A percentile compares a stretch with the other conserved stretches of the same genome.
Evolutionary conservation across 768 basidiomycete genomes (phyloP).

Genomic region (Tulasnella sp.): DNA sequence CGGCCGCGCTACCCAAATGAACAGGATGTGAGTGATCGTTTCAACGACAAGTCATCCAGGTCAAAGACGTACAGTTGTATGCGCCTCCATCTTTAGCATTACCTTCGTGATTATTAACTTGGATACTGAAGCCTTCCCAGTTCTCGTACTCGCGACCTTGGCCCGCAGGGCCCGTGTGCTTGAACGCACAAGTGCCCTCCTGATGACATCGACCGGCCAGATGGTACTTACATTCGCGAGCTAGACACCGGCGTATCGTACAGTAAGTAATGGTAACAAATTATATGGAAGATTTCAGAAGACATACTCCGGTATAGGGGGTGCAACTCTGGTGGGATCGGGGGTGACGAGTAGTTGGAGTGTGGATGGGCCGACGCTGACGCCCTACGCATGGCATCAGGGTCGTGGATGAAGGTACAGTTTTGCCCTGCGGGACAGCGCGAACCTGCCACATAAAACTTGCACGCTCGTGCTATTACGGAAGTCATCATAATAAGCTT

Average conservation of each 20-base stretch:
- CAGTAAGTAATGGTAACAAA: too few species aligned
- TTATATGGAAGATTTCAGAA: too few species aligned
- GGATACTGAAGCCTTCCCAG: background rate
- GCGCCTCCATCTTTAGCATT: background rate
- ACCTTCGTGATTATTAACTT: background rate
- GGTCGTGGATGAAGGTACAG: slow-evolving; percentile 16
- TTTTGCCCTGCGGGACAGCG: slow-evolving; percentile 12
- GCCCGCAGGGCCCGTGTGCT: slow-evolving; percentile 12
- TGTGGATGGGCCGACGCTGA: background rate
- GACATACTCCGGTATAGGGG: slow-evolving; percentile 11
- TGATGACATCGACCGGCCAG: slow-evolving; percentile 14
- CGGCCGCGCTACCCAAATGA: slow-evolving; percentile 7
- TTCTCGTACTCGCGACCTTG: slow-evolving; percentile 17
- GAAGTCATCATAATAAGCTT: background rate
- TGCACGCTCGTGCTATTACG: slow-evolving; percentile 10
- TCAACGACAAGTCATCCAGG: background rate
- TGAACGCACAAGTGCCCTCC: slow-evolving; percentile 8
- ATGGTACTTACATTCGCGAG: slow-evolving; percentile 16
- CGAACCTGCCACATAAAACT: slow-evolving; percentile 13
- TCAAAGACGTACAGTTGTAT: background rate
- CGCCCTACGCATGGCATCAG: slow-evolving; percentile 4
- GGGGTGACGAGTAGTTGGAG: background rate
- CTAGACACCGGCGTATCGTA: background rate
- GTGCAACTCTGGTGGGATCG: slow-evolving; percentile 8
- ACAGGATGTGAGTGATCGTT: too few species aligned